Evolutionary conservation across 352 stramenopile genomes (phyloP).

Genomic region (Globisporangium recalcitrans): DNA sequence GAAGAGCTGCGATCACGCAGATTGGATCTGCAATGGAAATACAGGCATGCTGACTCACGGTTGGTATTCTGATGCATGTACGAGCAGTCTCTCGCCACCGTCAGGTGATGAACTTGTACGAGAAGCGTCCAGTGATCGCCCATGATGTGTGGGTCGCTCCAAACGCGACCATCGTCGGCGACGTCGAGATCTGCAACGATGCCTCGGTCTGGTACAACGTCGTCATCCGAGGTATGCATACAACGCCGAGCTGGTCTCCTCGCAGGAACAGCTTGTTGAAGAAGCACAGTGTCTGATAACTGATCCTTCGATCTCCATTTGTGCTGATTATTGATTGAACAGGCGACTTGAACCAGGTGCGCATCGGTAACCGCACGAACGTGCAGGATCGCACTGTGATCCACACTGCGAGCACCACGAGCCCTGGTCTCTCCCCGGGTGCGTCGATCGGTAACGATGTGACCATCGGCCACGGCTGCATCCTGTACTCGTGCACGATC

Average conservation of each 20-base stretch:
- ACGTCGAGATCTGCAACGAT: constrained; percentile 93
- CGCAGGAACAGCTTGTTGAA: background rate
- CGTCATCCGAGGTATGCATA: constrained; percentile 81
- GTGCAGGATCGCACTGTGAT: constrained; percentile 96
- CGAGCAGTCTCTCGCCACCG: constrained; percentile 90
- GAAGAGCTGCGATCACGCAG: background rate
- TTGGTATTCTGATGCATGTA: background rate
- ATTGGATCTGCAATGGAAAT: background rate
- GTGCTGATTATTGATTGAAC: constrained; percentile 2
- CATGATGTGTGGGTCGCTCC: constrained; percentile 93
- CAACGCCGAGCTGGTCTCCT: background rate
- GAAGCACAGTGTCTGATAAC: background rate
- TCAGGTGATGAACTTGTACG: constrained; percentile 90
- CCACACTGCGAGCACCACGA: constrained; percentile 84
- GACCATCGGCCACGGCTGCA: constrained; percentile 93
- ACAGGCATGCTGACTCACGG: background rate
- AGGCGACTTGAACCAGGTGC: constrained; percentile 88
- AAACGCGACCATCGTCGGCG: constrained; percentile 94
- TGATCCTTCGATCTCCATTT: background rate
- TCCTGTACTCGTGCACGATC: constrained; percentile 95
- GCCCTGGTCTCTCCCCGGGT: constrained; percentile 69
- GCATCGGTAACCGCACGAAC: constrained; percentile 95
- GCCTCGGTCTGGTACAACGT: constrained; percentile 96
- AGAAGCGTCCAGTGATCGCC: constrained; percentile 88
- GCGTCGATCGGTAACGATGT: constrained; percentile 94